Percentiles rank a stretch among this genome's conserved stretches.
These are phyloP conservation scores for Carex cristatella DNA, from an alignment of 176 grass and related monocot species.

Conservation along the genomic window DNA sequence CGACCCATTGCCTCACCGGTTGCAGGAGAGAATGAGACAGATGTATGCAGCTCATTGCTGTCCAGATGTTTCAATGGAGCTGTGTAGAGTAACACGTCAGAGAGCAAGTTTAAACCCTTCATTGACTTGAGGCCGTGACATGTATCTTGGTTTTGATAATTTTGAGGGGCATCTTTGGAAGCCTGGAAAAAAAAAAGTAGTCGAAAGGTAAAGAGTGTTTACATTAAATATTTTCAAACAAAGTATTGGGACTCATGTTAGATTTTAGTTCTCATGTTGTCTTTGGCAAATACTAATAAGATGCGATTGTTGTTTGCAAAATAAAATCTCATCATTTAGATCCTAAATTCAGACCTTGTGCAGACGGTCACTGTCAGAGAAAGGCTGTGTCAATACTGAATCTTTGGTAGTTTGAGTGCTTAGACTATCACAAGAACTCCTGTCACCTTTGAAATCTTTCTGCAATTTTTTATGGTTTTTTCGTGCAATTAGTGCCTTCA, in stretches of 20 bases:
- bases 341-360: constrained; percentile 38
- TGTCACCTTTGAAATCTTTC: constrained; percentile 37
- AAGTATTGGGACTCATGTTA: background rate
- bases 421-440: constrained; percentile 44
- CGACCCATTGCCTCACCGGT: constrained; percentile 39
- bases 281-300: background rate
- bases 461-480: constrained; percentile 30
- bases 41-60: constrained; percentile 37
- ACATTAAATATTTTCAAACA: background rate
- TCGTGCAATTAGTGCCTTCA: constrained; percentile 57
- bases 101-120: constrained; percentile 52
- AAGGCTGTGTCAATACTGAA: constrained; percentile 33
- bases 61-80: constrained; percentile 23
- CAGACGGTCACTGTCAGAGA: constrained; percentile 21
- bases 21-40: constrained; percentile 42
- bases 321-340: background rate
- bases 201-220: background rate
- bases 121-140: constrained; percentile 27
- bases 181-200: constrained; percentile 34
- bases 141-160: constrained; percentile 7
- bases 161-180: constrained; percentile 30
- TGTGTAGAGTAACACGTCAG: constrained; percentile 53
- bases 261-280: background rate
- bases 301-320: background rate
- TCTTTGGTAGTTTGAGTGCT: constrained; percentile 28